Evolutionary conservation across 139 green algal species (phyloP), one percentile per base, ranked within the genome.

Genomic region (Closterium sp.): DNA sequence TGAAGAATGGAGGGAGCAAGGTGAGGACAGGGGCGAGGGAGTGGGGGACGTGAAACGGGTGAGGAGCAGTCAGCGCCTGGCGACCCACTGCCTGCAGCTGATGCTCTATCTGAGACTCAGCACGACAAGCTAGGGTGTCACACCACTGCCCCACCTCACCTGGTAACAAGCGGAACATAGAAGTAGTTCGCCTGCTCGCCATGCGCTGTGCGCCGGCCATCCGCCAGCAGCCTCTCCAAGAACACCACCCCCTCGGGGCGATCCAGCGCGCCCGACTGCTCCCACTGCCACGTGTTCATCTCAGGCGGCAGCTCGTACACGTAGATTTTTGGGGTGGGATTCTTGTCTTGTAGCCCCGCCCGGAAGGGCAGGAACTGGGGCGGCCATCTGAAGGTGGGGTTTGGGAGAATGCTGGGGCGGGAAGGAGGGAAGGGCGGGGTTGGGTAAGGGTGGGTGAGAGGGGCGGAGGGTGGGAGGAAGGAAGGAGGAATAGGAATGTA

Each of bases 171-270:
- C 24, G 92, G 92, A 10, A 94, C 79, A n/a, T 91, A 94, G 84
- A 94, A 93, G 85, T 89, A 94, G 85, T 94, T 89, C 0, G 96
- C 96, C 32, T 95, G 90, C 88, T 96, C 94, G 4, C 94, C 92
- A 91, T 97, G 92, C 21, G 95, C 91, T 9, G 96, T 97, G 2
- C 96, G 90, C 92, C 97, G 94, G 2, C 86, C 86, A 89, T 93
- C 96, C 10, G 94, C 88, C 91, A 97, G 94, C 62, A 98, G 92
- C 42, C 91, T 89, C 93, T 97, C 90, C 28, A 93, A 13, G 62
- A 93, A 93, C 28, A 93, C 22, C 42, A 93, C 11, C 34, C 34
- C 28, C 86, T 92, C 89, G n/a, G 27, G 85, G 2, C 85, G 73
- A 9, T 92, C 89, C n/a, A 31, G 84, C 0, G 27, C 28, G 45